Conservation (phyloP, 129 eudicot species). For the Pulicaria dysenterica region DNA sequence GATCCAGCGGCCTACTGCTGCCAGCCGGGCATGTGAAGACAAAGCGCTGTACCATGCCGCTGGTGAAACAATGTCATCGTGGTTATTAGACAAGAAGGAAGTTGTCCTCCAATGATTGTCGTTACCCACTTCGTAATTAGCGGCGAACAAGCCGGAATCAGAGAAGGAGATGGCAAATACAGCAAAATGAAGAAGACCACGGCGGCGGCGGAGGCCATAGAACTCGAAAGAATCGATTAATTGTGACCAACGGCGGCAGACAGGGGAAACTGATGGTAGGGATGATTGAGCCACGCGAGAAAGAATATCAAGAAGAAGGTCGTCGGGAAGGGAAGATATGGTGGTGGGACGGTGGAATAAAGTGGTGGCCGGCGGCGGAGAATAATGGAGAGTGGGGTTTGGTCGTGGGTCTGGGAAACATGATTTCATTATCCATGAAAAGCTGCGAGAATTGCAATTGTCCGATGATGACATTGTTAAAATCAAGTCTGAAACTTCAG, state of each 20-base stretch:
- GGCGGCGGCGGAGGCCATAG: slow-evolving; percentile 59
- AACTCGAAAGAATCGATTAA: slow-evolving; percentile 57
- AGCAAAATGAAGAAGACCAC: slow-evolving; percentile 48
- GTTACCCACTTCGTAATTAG: slow-evolving; percentile 33
- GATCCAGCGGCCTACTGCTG: slow-evolving; percentile 57
- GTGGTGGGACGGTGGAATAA: slow-evolving; percentile 44
- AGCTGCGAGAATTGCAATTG: slow-evolving; percentile 69
- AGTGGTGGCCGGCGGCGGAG: slow-evolving; percentile 33
- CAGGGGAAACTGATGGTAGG: slow-evolving; percentile 54
- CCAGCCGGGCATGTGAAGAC: slow-evolving; percentile 53
- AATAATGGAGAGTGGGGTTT: slow-evolving; percentile 33
- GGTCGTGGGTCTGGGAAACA: slow-evolving; percentile 71
- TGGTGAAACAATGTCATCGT: slow-evolving; percentile 18
- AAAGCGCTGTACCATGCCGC: slow-evolving; percentile 19
- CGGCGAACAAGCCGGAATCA: slow-evolving; percentile 38
- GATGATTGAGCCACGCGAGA: slow-evolving; percentile 52
- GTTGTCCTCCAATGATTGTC: slow-evolving; percentile 50
- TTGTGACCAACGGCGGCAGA: slow-evolving; percentile 68
- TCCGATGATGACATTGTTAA: slow-evolving; percentile 38
- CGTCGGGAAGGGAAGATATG: slow-evolving; percentile 73
- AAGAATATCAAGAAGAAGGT: slow-evolving; percentile 66
- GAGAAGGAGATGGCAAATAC: slow-evolving; percentile 61
- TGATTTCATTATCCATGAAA: slow-evolving; percentile 71
- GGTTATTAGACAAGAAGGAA: slow-evolving; percentile 1
- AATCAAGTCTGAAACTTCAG: background rate